These are phyloP conservation scores for Lentinula edodes DNA, from an alignment of 768 basidiomycete species.

Conservation along the genomic window DNA sequence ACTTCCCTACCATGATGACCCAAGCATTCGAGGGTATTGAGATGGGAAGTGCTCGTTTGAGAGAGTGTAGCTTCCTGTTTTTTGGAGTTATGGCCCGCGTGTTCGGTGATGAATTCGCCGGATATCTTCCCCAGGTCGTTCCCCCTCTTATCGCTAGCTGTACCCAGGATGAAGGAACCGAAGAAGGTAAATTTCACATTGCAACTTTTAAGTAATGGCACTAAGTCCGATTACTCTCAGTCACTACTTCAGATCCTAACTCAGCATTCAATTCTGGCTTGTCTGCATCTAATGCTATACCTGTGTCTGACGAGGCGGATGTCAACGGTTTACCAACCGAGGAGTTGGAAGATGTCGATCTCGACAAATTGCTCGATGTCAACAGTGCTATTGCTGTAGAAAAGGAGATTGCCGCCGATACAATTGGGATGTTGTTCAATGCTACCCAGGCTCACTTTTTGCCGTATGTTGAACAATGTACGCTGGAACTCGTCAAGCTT, in stretches of 20 bases:
- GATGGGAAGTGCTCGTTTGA: conserved; percentile 78
- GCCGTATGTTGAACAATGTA: conserved; percentile 81
- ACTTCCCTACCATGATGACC: conserved; percentile 95
- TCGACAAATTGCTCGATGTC: conserved; percentile 86
- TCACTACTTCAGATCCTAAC: conserved; percentile 48
- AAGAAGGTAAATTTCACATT: conserved; percentile 40
- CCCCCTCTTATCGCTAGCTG: conserved; percentile 81
- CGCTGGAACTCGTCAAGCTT: conserved; percentile 72
- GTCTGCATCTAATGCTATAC: conserved; percentile 65
- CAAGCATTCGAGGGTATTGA: conserved; percentile 88
- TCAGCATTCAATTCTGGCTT: conserved; percentile 68
- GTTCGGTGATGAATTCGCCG: conserved; percentile 90
- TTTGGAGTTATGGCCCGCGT: conserved; percentile 98
- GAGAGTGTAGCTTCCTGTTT: conserved; percentile 97
- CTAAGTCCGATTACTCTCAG: conserved; percentile 21
- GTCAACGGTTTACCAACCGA: conserved; percentile 50
- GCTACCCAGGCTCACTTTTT: conserved; percentile 82
- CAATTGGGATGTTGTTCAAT: conserved; percentile 86
- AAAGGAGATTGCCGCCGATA: conserved; percentile 98
- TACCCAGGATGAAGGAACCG: conserved; percentile 77
- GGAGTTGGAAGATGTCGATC: conserved; percentile 73
- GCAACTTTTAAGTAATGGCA: too few species aligned
- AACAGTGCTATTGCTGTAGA: conserved; percentile 97
- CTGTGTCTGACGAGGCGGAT: conserved; percentile 47
- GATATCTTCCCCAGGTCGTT: conserved; percentile 80